Base-by-base conservation (phyloP, 2,329 filamentous ascomycete species). In the Cladosporium sp. region DNA sequence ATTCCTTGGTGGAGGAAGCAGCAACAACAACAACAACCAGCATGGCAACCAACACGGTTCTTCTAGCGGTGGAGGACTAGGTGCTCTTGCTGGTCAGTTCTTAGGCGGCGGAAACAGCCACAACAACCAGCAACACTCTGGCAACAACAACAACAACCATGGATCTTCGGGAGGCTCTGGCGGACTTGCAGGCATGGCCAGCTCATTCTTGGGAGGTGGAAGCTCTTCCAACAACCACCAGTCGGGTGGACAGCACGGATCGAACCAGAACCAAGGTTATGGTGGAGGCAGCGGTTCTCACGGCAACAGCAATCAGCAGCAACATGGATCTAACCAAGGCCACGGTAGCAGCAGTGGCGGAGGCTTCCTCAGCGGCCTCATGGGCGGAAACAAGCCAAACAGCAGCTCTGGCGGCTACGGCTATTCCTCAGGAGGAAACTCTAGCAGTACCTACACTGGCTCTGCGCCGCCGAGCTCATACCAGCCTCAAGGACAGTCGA, bases 391-490 rank as follows among this genome's bases (percentile, higher is more conserved):
- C 34, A 63, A 66, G 46, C 58, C 25, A 2, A 43, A 59, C 28
- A 56, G 10, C 11, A n/a, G 30, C 21, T 63, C 58, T 21, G 46
- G 57, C 8, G 48, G 46, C 58, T 79, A 79, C 64, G 77, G 77
- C 21, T 79, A 79, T 66, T 75, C 75, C 16, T 73, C 72, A 48
- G 48, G 59, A 23, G 75, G 72, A 48, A 69, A 68, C 18, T 70
- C 70, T 34, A 68, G 69, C 18, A 74, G 75, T 26, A 74, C 75
- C 57, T 79, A 79, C 65, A 71, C 70, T 26, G 77, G 77, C 26
- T 70, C 73, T 28, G 76, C 76, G 39, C 77, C 77, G 14, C 71
- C 77, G 21, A 65, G 71, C 14, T 71, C 74, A 7, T 79, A 79
- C 66, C 74, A 76, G 59, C 60, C 60, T 3, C 54, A 51, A 16